Conservation (phyloP, 345 rosid species). For the Cochlearia excelsa region DNA sequence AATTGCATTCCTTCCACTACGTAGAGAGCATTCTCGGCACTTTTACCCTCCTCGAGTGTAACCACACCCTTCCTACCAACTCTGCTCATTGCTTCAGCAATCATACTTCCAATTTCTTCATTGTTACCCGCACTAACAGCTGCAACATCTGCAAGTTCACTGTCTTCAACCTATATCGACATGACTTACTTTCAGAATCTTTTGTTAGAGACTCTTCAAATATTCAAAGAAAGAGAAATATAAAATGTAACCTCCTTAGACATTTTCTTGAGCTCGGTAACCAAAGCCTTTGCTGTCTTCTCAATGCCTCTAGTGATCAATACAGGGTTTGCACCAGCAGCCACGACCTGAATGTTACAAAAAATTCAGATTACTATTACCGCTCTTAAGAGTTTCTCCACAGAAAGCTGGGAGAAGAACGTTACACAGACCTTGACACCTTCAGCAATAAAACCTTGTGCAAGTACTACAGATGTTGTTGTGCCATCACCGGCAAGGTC, state of each 20-base stretch:
- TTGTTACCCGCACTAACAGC: conserved; percentile 99
- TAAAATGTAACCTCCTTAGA: conserved; percentile 71
- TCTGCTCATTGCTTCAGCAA: conserved; percentile 96
- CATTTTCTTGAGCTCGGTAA: conserved; percentile 66
- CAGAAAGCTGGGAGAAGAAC: conserved; percentile 3
- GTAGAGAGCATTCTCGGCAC: conserved; percentile 92
- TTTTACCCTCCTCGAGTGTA: conserved; percentile 97
- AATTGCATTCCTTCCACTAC: conserved; percentile 99
- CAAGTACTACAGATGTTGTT: conserved; percentile 97
- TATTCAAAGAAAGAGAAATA: conserved; percentile 3
- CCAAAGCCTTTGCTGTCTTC: conserved; percentile 86
- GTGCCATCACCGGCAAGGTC: conserved; percentile 99
- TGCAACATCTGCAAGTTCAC: conserved; percentile 98
- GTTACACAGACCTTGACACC: conserved; percentile 75
- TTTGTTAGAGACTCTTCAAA: background rate
- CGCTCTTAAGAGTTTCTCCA: background rate
- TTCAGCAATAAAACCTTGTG: conserved; percentile 94
- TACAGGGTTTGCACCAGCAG: conserved; percentile 98
- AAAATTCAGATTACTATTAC: background rate
- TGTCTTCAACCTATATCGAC: conserved; percentile 81
- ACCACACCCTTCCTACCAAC: conserved; percentile 98
- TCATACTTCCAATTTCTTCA: conserved; percentile 89
- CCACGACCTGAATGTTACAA: conserved; percentile 63
- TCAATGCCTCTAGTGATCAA: conserved; percentile 94
- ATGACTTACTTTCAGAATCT: conserved; percentile 12